Percentiles rank a stretch among this genome's conserved stretches.
Conservation (phyloP, 805 yeast genomes). For the Candida nonsorbophila region DNA sequence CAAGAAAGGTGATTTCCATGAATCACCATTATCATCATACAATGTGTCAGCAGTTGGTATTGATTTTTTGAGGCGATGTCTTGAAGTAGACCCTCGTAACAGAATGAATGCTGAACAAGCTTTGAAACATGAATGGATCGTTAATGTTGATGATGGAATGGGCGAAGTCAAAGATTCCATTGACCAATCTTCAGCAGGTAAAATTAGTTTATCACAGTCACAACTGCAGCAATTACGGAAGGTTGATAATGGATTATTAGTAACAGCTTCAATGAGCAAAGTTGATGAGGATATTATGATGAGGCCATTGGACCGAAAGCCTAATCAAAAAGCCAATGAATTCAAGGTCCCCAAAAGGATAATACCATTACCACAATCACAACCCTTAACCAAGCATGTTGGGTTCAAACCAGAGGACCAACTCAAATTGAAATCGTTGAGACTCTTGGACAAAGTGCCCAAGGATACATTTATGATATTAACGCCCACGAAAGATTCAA, state of each 20-base stretch:
- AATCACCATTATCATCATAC: slow-evolving; percentile 62
- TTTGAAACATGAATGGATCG: slow-evolving; percentile 78
- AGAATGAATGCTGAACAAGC: slow-evolving; percentile 77
- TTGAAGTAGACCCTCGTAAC: slow-evolving; percentile 70
- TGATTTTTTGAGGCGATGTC: slow-evolving; percentile 62
- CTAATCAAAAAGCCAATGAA: slow-evolving; percentile 19
- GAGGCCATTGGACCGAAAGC: slow-evolving; percentile 27
- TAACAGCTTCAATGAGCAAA: slow-evolving; percentile 30
- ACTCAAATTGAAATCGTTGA: slow-evolving; percentile 7
- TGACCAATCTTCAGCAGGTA: slow-evolving; percentile 15
- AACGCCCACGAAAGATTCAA: slow-evolving; percentile 44
- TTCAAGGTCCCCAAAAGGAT: slow-evolving; percentile 41
- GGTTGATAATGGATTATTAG: slow-evolving; percentile 24
- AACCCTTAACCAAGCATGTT: slow-evolving; percentile 11
- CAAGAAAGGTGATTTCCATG: slow-evolving; percentile 72
- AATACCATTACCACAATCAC: slow-evolving; percentile 39
- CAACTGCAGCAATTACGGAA: slow-evolving; percentile 58
- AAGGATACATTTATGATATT: slow-evolving; percentile 62
- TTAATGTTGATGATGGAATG: slow-evolving; percentile 15
- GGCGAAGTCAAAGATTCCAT: slow-evolving; percentile 6
- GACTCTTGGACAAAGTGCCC: slow-evolving; percentile 23
- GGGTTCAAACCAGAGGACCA: slow-evolving; percentile 2
- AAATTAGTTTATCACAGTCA: slow-evolving; percentile 61
- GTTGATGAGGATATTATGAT: slow-evolving; percentile 38
- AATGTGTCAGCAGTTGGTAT: slow-evolving; percentile 65